Evolutionary conservation across 2,329 filamentous ascomycete genomes (phyloP), one percentile per base, ranked within the genome.

Genomic region (Nigrospora sphaerica): DNA sequence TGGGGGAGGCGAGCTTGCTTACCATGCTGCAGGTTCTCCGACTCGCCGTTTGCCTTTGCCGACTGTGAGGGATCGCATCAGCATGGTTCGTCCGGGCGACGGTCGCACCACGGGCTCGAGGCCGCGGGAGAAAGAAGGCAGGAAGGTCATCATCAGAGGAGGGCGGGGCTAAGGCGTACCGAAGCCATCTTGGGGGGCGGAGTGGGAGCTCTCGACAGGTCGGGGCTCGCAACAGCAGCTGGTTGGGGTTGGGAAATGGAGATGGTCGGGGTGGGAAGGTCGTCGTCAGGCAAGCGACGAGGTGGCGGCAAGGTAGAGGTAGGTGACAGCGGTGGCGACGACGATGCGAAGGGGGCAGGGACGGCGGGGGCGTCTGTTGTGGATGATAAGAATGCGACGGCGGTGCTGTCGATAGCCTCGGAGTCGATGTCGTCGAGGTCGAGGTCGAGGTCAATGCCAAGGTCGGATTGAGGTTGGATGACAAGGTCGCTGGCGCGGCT

Each of bases 181-280:
- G 75, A 69, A 68, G 75, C 70, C 76, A 80, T 80, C 57, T 67
- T 75, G 68, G 62, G 59, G 59, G 65, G 58, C 55, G 57, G 52
- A 50, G 57, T 53, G 28, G 54, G 53, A 50, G 46, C 49, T 49
- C 51, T 46, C 39, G 53, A 49, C 45, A 50, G 54, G 46, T 56
- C 54, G 39, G 47, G 44, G 17, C 49, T 34, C 32, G 45, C 42
- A 46, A 46, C 46, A 42, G 42, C 45, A 42, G 44, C 46, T 39
- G 44, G 45, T 46, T 31, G 42, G 36, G 59, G 55, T 59, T 53
- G 47, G 44, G 56, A 40, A 10, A 54, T 46, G 40, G 55, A 48
- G 1, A 55, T 46, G 37, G 51, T 45, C 49, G 50, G 51, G 46
- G 57, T 60, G 51, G 63, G 58, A 52, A 63, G 55, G 40, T 57